Percentiles rank a stretch among this genome's conserved stretches.
Conservation (phyloP, 2,329 filamentous ascomycete species). For the Lachnellula arida region DNA sequence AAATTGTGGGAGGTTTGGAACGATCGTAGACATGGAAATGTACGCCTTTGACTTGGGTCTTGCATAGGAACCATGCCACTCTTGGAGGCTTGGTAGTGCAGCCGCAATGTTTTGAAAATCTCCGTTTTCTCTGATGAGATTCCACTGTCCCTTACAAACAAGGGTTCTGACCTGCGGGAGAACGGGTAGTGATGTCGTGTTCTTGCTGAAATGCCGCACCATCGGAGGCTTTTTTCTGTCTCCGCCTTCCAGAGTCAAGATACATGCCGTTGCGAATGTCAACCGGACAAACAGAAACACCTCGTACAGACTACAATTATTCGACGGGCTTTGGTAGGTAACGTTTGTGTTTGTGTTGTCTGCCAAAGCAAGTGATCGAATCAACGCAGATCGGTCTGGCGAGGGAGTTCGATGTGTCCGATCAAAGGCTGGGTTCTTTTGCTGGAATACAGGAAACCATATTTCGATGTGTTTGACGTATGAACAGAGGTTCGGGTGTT, state of each 20-base stretch:
- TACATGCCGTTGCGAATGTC: constrained; percentile 52
- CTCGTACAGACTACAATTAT: constrained; percentile 67
- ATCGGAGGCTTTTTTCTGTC: constrained; percentile 71
- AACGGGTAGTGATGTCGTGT: constrained; percentile 15
- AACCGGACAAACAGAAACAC: constrained; percentile 60
- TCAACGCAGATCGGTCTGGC: constrained; percentile 23
- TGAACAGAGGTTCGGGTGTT: constrained; percentile 52
- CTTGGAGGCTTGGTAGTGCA: constrained; percentile 60
- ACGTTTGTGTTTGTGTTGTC: constrained; percentile 42
- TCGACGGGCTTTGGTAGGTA: constrained; percentile 53
- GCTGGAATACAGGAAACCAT: constrained; percentile 68
- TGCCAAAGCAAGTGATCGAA: constrained; percentile 33
- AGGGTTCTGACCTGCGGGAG: constrained; percentile 56
- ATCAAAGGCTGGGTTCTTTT: constrained; percentile 26
- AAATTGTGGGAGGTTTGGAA: constrained; percentile 52
- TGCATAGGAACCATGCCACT: constrained; percentile 52
- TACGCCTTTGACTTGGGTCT: constrained; percentile 73
- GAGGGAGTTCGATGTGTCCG: constrained; percentile 25
- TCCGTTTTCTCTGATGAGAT: constrained; percentile 58
- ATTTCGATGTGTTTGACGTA: constrained; percentile 71
- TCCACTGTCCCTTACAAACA: constrained; percentile 73
- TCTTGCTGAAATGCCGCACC: constrained; percentile 48
- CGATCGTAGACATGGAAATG: constrained; percentile 60
- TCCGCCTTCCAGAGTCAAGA: constrained; percentile 71
- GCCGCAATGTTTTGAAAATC: constrained; percentile 59